Conservation (phyloP, 805 yeast genomes). For the Naumovozyma baii region DNA sequence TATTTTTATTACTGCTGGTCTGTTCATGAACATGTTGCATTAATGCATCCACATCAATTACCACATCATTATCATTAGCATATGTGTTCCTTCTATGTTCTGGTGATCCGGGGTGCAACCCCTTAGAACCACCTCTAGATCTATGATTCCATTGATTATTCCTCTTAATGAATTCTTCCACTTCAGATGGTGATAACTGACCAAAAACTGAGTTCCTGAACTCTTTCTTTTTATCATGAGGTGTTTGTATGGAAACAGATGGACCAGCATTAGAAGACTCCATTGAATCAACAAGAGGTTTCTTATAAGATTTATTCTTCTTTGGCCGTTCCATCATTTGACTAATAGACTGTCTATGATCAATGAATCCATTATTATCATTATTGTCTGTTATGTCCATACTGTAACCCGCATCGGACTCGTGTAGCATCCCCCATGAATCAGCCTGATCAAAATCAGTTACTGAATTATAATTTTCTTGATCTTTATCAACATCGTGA, state of each 20-base stretch:
- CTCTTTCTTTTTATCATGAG: background rate
- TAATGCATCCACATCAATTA: conserved; percentile 29
- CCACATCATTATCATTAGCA: conserved; percentile 18
- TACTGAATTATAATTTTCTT: conserved; percentile 3
- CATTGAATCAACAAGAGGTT: background rate
- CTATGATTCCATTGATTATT: background rate
- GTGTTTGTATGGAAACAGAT: background rate
- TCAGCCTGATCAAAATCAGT: conserved; percentile 28
- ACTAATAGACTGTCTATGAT: conserved; percentile 18
- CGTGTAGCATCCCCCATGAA: conserved; percentile 29
- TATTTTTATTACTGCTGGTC: conserved; percentile 3
- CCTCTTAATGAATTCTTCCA: conserved; percentile 4
- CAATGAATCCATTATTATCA: conserved; percentile 16
- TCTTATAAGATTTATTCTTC: background rate
- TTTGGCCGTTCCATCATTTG: conserved; percentile 1
- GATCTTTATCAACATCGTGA: conserved; percentile 1
- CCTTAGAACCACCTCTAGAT: background rate
- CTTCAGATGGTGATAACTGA: conserved; percentile 9
- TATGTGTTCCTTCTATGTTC: background rate
- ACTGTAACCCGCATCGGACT: conserved; percentile 14
- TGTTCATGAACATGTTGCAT: conserved; percentile 23
- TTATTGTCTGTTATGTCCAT: conserved; percentile 7
- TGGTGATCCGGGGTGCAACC: too few relatives aligned
- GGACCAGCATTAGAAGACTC: background rate
- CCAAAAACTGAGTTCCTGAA: background rate